Base-by-base conservation (phyloP, 2,329 filamentous ascomycete species). In the Davidsoniella neocaledoniae region DNA sequence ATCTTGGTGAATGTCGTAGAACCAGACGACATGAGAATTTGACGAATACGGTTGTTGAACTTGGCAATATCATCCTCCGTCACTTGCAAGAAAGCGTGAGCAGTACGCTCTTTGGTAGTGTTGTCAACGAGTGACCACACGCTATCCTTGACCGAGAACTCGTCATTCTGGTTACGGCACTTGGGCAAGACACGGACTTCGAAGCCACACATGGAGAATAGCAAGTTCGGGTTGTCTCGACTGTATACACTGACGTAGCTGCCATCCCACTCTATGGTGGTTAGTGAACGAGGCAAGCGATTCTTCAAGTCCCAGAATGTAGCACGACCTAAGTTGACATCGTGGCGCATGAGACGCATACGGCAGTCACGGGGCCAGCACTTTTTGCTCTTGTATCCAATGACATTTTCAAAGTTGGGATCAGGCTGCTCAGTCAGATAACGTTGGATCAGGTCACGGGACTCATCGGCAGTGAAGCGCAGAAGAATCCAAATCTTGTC, bases 281-380 rank as follows among this genome's bases (percentile, higher is more conserved):
- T 98, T 42, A 98, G 80, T 2, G 88, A 95, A 57, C 91, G 77
- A 21, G 91, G 93, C 50, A 98, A 71, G 39, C 91, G 81, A 64
- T 98, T 98, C 74, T 98, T 96, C 63, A 98, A 67, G 62, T 98
- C 90, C 91, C 91, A 98, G 69, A 98, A 98, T 1, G 95, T 91
- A 53, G 93, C 93, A 53, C 93, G 82, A 40, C 93, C 91, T 40
- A 98, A 79, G 58, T 98, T 96, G 57, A 98, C 93, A 66, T 98
- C 91, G 64, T 98, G 91, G 55, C 91, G 81, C 91, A 98, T 98
- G 58, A 98, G 68, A 43, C 93, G 82, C 93, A 98, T 98, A 46
- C 91, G 79, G 21, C 88, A 95, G 63, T 98, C 91, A 58, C 91
- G 79, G 40, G 91, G 93, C 91, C 91, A 98, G 66, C 93, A 98